Conservation (phyloP, 768 basidiomycete genomes). For the Scleroderma citrinum region DNA sequence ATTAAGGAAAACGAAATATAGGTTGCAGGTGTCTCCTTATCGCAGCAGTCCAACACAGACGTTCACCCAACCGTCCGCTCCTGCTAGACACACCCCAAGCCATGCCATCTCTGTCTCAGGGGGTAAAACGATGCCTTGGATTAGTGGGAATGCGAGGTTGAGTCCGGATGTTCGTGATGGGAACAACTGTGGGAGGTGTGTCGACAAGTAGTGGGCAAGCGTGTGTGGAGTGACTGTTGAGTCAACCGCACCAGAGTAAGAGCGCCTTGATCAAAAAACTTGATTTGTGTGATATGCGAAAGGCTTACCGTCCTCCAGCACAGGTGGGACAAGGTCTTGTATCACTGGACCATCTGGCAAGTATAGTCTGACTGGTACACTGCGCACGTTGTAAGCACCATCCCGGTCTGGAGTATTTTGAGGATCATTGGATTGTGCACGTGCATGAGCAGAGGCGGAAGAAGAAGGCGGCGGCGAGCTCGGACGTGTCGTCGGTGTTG, state of each 20-base stretch:
- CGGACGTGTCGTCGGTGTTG: constrained; percentile 47
- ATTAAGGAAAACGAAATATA: neutral
- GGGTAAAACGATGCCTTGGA: constrained; percentile 83
- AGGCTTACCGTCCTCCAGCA: constrained; percentile 66
- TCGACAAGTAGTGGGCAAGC: constrained; percentile 59
- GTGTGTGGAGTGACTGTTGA: constrained; percentile 63
- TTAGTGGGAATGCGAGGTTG: constrained; percentile 67
- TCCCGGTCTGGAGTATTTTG: constrained; percentile 57
- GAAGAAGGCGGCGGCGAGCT: constrained; percentile 48
- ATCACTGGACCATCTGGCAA: constrained; percentile 86
- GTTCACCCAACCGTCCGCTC: constrained; percentile 94
- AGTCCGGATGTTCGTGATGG: constrained; percentile 39
- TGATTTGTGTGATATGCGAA: neutral
- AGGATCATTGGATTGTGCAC: constrained; percentile 62
- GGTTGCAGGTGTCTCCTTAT: constrained; percentile 10
- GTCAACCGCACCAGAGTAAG: neutral
- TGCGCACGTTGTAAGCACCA: constrained; percentile 81
- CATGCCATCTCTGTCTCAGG: constrained; percentile 88
- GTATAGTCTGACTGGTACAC: constrained; percentile 85
- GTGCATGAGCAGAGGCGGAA: constrained; percentile 54
- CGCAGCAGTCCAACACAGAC: constrained; percentile 66
- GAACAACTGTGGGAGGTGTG: constrained; percentile 78
- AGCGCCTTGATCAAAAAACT: neutral
- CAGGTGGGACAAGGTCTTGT: constrained; percentile 83
- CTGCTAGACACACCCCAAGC: constrained; percentile 87